Evolutionary conservation across 2,329 filamentous ascomycete species (phyloP).

Genomic region (Neonectria coccinea): DNA sequence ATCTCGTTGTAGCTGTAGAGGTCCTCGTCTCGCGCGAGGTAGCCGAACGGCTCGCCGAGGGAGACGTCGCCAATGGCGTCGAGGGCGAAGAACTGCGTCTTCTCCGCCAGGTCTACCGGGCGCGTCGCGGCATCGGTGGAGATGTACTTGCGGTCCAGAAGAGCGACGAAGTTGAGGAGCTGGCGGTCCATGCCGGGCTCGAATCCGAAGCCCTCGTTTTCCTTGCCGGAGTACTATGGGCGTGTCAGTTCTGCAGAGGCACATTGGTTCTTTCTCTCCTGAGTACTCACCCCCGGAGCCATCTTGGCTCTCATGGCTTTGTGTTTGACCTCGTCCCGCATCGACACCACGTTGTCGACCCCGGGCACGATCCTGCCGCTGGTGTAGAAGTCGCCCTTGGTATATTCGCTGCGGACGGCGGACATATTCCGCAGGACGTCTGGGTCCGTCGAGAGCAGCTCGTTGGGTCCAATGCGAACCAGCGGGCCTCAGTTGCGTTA

Average conservation of each 20-base stretch:
- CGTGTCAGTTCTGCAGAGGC: background rate
- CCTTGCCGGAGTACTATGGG: constrained; percentile 62
- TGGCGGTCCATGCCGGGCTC: constrained; percentile 56
- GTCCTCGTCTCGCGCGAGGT: constrained; percentile 62
- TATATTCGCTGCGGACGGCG: constrained; percentile 52
- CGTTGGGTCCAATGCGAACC: constrained; percentile 58
- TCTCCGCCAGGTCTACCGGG: constrained; percentile 61
- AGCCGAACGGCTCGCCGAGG: constrained; percentile 64
- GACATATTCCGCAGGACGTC: constrained; percentile 54
- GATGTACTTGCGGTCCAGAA: constrained; percentile 62
- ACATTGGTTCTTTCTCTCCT: background rate
- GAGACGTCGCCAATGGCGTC: constrained; percentile 66
- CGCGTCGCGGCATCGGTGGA: constrained; percentile 50
- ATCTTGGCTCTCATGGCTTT: constrained; percentile 58
- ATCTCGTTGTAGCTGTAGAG: constrained; percentile 59
- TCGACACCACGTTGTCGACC: constrained; percentile 65
- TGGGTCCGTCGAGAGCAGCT: constrained; percentile 55
- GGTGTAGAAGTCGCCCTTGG: constrained; percentile 58
- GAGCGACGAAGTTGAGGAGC: constrained; percentile 53
- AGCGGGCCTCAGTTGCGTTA: constrained; percentile 46
- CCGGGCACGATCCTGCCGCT: constrained; percentile 64
- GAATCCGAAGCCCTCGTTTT: constrained; percentile 58
- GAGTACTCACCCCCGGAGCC: constrained; percentile 54
- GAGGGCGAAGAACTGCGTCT: constrained; percentile 64
- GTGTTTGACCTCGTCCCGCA: constrained; percentile 61